A percentile compares a stretch with the other conserved stretches of the same genome.
Evolutionary conservation across 768 basidiomycete species (phyloP).

Genomic region (Boletellus emodensis): DNA sequence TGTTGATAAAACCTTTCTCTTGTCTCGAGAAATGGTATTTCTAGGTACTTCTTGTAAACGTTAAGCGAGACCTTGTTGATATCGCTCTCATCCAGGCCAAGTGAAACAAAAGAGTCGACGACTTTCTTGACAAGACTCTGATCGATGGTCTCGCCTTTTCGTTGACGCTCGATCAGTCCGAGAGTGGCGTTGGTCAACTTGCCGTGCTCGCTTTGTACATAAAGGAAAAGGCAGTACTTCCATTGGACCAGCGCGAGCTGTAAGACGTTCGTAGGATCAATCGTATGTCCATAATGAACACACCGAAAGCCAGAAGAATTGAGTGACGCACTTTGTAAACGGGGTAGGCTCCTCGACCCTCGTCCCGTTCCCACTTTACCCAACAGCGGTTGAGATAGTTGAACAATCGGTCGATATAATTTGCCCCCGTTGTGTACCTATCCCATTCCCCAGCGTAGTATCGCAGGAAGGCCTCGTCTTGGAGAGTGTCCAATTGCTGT

Average conservation of each 20-base stretch:
- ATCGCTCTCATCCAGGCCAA: conserved; percentile 90
- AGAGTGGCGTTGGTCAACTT: conserved; percentile 87
- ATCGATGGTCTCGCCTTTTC: conserved; percentile 92
- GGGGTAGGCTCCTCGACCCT: conserved; percentile 92
- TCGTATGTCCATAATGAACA: not conserved
- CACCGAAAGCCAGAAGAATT: not conserved
- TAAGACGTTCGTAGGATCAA: not conserved
- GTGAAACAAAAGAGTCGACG: conserved; percentile 90
- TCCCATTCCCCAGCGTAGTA: conserved; percentile 96
- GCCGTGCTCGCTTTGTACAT: conserved; percentile 75
- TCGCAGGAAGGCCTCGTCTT: conserved; percentile 82
- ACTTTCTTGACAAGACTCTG: conserved; percentile 91
- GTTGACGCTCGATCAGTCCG: conserved; percentile 85
- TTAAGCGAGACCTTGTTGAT: conserved; percentile 91
- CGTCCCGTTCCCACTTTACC: conserved; percentile 97
- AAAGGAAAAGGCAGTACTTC: conserved; percentile 86
- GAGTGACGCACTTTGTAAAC: conserved; percentile 80
- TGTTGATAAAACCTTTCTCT: conserved; percentile 90
- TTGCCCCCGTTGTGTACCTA: conserved; percentile 93
- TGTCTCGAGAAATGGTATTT: conserved; percentile 79
- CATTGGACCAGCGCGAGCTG: conserved; percentile 95
- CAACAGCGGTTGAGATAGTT: conserved; percentile 98
- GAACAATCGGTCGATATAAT: conserved; percentile 95
- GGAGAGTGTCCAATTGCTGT: conserved; percentile 73
- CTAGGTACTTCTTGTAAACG: conserved; percentile 89